phyloP scores from a whole-genome alignment of 495 filamentous ascomycete genomes.

The Penicillium taxi region DNA sequence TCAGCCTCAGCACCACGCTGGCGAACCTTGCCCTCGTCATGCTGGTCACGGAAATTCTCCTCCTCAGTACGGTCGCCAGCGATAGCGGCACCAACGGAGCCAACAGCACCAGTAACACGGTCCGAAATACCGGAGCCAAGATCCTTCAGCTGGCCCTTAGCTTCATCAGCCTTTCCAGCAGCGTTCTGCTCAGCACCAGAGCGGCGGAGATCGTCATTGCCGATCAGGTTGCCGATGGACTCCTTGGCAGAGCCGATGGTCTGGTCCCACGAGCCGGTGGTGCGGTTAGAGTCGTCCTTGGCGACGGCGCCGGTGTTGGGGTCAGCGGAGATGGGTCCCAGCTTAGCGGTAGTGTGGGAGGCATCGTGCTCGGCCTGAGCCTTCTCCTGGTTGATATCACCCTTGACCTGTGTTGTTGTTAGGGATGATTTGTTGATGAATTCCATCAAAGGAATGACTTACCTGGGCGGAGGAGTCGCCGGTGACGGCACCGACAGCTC shows the following conservation, averaged over 20 bases:
- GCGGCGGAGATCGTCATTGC: conserved; percentile 65
- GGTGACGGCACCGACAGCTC: conserved; percentile 61
- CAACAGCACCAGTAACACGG: conserved; percentile 64
- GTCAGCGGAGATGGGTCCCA: conserved; percentile 56
- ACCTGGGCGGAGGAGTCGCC: conserved; percentile 64
- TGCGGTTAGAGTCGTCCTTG: conserved; percentile 64
- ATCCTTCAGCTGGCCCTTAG: conserved; percentile 75
- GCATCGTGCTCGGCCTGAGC: conserved; percentile 56
- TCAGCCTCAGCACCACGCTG: conserved; percentile 81
- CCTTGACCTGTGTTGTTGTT: conserved; percentile 29
- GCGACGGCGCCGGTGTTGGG: conserved; percentile 63
- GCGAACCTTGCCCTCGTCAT: conserved; percentile 78
- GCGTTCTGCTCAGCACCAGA: conserved; percentile 70
- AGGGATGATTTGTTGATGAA: background rate
- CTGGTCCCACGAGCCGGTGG: conserved; percentile 73
- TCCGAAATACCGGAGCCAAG: conserved; percentile 61
- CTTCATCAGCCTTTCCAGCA: conserved; percentile 73
- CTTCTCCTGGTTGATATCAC: conserved; percentile 51
- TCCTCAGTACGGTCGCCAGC: conserved; percentile 62
- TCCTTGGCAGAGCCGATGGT: conserved; percentile 82
- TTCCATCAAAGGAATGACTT: conserved; percentile 9
- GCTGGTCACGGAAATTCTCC: conserved; percentile 53
- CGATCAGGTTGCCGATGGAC: conserved; percentile 63
- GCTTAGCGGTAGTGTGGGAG: conserved; percentile 58
- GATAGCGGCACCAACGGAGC: conserved; percentile 57